Evolutionary conservation across 257 asterid genomes (phyloP).

Genomic region (Cruciata laevipes): DNA sequence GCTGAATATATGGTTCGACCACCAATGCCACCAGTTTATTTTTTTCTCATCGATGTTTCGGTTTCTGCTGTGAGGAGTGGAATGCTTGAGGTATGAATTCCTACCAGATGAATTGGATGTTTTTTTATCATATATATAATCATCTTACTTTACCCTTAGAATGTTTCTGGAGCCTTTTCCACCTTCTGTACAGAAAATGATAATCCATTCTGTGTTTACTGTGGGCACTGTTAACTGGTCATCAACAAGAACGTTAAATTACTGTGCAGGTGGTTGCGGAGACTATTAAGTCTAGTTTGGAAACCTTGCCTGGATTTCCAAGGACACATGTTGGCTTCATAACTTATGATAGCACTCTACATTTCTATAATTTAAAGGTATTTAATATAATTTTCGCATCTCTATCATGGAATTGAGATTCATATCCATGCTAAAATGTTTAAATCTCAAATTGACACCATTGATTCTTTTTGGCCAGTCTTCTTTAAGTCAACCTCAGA

Average conservation of each 20-base stretch:
- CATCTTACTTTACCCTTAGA: not conserved
- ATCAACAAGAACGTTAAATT: not conserved
- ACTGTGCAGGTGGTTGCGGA: constrained; percentile 74
- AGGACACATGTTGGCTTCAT: constrained; percentile 95
- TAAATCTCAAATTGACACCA: constrained; percentile 12
- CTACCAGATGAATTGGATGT: not conserved
- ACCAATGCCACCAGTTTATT: constrained; percentile 50
- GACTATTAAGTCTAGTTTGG: constrained; percentile 85
- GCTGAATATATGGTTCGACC: constrained; percentile 97
- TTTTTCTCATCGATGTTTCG: constrained; percentile 91
- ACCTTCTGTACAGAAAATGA: not conserved
- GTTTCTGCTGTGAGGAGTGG: constrained; percentile 85
- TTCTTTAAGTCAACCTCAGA: constrained; percentile 27
- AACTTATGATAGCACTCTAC: constrained; percentile 91
- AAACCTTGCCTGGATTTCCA: constrained; percentile 79
- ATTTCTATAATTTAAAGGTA: constrained; percentile 95
- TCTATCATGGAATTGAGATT: not conserved
- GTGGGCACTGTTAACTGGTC: not conserved
- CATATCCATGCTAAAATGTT: not conserved
- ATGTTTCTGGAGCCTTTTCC: constrained; percentile 2
- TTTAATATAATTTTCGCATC: constrained; percentile 7
- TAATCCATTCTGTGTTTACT: not conserved
- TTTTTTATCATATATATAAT: not conserved
- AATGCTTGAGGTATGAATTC: constrained; percentile 74
- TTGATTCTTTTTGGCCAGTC: constrained; percentile 31